Base-by-base conservation (phyloP, 305 asterid genomes). In the Rubia peregrina region DNA sequence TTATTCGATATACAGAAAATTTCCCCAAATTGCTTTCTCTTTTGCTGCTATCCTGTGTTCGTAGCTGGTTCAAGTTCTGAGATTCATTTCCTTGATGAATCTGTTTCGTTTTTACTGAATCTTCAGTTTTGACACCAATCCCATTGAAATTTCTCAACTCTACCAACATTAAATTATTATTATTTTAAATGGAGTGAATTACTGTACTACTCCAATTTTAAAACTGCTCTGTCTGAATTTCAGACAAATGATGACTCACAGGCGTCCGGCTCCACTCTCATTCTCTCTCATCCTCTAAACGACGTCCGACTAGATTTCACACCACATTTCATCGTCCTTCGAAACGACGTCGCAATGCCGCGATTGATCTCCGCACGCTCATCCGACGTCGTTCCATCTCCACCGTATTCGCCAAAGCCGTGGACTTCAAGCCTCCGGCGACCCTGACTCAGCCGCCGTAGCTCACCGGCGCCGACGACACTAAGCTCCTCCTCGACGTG, bases 401-500 rank as follows among this genome's bases (percentile, higher is more conserved):
- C 36, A 19, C 71, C 7, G 38, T 85, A 59, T 71, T 77, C 62
- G 76, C 86, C 38, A 87, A 85, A 70, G 94, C 95, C 7, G 81
- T 87, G 64, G 96, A 82, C 48, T 75, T 85, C 71, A 73, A 80
- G 41, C 5, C 73, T 38, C 72, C 80, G 56, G 38, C 68, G 61
- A 51, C 84, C 5, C 51, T 61, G 30, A 7, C 57, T 49, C 57
- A 4, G 57, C 3, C 44, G 13, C 57, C 63, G 46, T 64, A 74
- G 71, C 78, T 70, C 65, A 1, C 70, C 43, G 88, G 68, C 78
- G 53, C 26, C 75, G 46, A 75, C 73, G 83, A 65, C n/a, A 68
- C 87, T 2, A 85, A 88, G 0, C 83, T 91, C 6, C 75, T 93
- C 6, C 89, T 93, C 10, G 97, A 93, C 24, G 97, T 93, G 1